These are phyloP conservation scores for Poteriospumella lacustris DNA, from an alignment of 108 stramenopile genomes.

Conservation along the genomic window DNA sequence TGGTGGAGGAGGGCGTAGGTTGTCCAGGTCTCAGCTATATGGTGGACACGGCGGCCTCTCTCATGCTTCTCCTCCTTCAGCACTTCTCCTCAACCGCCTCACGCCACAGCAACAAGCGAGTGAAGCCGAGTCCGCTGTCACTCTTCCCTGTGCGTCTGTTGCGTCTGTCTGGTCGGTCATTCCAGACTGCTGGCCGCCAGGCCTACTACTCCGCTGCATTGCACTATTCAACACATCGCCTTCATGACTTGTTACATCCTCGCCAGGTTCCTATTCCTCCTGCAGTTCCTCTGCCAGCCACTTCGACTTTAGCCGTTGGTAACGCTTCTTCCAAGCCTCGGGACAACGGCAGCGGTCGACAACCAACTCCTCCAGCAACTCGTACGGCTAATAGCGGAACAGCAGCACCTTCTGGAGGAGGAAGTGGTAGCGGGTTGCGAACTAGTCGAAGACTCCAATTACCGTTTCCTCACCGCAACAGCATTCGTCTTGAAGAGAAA, in stretches of 20 bases:
- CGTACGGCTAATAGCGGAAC: slow-evolving; percentile 6
- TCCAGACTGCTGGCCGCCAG: slow-evolving; percentile 5
- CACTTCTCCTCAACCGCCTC: slow-evolving; percentile 6
- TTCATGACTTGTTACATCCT: slow-evolving; percentile 8
- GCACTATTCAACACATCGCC: slow-evolving; percentile 6
- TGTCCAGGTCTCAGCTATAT: slow-evolving; percentile 7
- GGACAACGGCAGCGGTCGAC: slow-evolving; percentile 5
- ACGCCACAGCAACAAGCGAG: slow-evolving; percentile 6
- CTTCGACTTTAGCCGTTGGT: slow-evolving; percentile 6
- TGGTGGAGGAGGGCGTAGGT: slow-evolving; percentile 5
- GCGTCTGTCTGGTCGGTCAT: background rate
- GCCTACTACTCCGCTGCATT: slow-evolving; percentile 6
- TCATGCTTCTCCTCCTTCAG: slow-evolving; percentile 6
- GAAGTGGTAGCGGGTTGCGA: slow-evolving; percentile 2
- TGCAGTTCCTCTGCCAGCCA: slow-evolving; percentile 6
- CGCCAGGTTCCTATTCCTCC: slow-evolving; percentile 6
- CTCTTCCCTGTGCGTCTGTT: slow-evolving; percentile 6
- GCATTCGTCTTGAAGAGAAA: slow-evolving; percentile 7
- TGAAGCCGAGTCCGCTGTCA: slow-evolving; percentile 6
- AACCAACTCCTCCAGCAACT: slow-evolving; percentile 6
- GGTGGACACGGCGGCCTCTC: slow-evolving; percentile 5
- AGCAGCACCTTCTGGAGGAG: slow-evolving; percentile 6
- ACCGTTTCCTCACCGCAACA: slow-evolving; percentile 6
- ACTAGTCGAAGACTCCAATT: slow-evolving; percentile 7
- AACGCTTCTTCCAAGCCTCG: slow-evolving; percentile 6